Percentiles rank a stretch among this genome's conserved stretches.
phyloP scores from a whole-genome alignment of 305 asterid genomes.

The Striga hermonthica region DNA sequence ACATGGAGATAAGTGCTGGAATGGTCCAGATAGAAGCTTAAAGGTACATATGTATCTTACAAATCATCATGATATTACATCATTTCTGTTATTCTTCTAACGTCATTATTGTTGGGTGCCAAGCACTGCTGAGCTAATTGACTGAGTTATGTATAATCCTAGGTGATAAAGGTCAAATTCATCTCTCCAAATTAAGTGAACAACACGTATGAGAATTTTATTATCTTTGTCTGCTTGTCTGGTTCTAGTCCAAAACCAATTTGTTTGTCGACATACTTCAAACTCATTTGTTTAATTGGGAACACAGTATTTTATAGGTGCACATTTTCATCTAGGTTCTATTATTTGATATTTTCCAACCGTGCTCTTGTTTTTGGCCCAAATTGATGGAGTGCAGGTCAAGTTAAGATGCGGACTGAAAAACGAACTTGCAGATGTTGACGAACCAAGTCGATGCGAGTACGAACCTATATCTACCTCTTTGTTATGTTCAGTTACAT shows the following conservation, averaged over 20 bases:
- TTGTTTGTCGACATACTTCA: conserved; percentile 14
- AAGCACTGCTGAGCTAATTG: no score
- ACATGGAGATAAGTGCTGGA: conserved; percentile 97
- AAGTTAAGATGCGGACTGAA: conserved; percentile 87
- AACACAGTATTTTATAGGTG: conserved; percentile 11
- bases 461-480: conserved; percentile 37
- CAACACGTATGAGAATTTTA: conserved; percentile 1
- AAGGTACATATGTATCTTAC: conserved; percentile 49
- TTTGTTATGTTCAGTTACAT: no score
- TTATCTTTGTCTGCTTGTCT: conserved; percentile 16
- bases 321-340: conserved; percentile 5
- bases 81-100: conserved; percentile 16
- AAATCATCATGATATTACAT: conserved; percentile 22
- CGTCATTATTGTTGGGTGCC: conserved; percentile 3
- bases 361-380: background rate
- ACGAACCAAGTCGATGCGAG: conserved; percentile 99
- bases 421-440: conserved; percentile 75
- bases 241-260: conserved; percentile 16
- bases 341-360: conserved; percentile 10
- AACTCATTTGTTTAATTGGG: conserved; percentile 27
- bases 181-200: conserved; percentile 15
- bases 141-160: no score
- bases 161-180: background rate
- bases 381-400: conserved; percentile 47
- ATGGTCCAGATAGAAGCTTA: conserved; percentile 91